These are phyloP conservation scores for Cyclospora cayetanensis DNA, from an alignment of 169 alveolate species.

Conservation along the genomic window DNA sequence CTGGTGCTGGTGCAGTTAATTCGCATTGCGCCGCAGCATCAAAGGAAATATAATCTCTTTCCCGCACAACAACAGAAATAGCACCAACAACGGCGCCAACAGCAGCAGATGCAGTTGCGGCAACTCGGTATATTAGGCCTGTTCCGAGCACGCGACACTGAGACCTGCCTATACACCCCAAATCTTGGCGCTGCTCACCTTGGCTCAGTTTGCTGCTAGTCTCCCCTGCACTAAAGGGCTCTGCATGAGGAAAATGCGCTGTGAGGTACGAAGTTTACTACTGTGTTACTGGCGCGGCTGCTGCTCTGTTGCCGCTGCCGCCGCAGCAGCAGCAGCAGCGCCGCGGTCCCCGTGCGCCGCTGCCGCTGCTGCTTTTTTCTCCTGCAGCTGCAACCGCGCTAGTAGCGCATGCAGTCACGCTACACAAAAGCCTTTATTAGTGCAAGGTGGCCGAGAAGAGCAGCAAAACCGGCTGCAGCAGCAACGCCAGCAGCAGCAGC, in stretches of 20 bases:
- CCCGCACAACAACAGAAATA: not conserved
- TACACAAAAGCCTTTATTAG: not conserved
- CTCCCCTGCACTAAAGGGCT: constrained; percentile 5
- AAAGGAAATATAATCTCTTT: too few relatives aligned
- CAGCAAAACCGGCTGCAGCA: constrained; percentile 46
- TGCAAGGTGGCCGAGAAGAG: not conserved
- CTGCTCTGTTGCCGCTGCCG: constrained; percentile 51
- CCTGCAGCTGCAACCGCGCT: constrained; percentile 51
- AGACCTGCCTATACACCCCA: constrained; percentile 63
- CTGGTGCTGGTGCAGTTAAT: constrained; percentile 35
- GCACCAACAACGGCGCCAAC: constrained; percentile 24
- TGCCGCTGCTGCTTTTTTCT: constrained; percentile 48
- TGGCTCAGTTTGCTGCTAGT: constrained; percentile 35
- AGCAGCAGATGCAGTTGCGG: constrained; percentile 17
- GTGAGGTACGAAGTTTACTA: constrained; percentile 12
- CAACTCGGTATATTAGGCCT: not conserved
- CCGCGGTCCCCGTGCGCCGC: constrained; percentile 67
- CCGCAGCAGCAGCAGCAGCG: constrained; percentile 65
- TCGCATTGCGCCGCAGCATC: not conserved
- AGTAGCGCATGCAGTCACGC: constrained; percentile 19
- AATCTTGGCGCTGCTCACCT: constrained; percentile 5
- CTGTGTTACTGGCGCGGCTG: constrained; percentile 1
- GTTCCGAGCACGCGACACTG: constrained; percentile 50
- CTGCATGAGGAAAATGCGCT: constrained; percentile 47
- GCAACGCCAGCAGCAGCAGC: constrained; percentile 62